These are phyloP conservation scores for Stephania yunnanensis DNA, from an alignment of 164 flowering plant genomes.

Conservation along the genomic window DNA sequence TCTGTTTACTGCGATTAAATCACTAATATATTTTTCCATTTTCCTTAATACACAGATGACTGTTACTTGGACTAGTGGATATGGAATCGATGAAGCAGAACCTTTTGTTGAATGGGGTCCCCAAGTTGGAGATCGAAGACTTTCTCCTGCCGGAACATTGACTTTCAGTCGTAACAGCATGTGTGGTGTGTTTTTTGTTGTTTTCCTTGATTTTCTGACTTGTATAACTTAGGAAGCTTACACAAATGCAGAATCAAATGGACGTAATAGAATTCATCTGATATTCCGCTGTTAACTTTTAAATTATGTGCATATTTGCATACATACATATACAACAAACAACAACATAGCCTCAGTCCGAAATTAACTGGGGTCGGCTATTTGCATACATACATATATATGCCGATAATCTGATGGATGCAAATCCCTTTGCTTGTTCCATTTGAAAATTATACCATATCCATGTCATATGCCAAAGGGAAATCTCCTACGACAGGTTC, in stretches of 20 bases:
- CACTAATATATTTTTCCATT: not conserved
- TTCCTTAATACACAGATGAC: slow-evolving; percentile 35
- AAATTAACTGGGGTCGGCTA: no score
- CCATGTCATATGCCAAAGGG: not conserved
- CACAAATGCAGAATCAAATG: not conserved
- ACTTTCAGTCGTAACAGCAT: slow-evolving; percentile 40
- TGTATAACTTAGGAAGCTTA: not conserved
- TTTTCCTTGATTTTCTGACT: not conserved
- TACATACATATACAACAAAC: not conserved
- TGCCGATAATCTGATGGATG: not conserved
- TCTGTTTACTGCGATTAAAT: not conserved
- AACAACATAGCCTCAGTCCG: no score
- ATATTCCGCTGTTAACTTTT: not conserved
- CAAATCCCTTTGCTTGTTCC: not conserved
- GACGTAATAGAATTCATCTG: not conserved
- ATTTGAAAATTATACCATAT: not conserved
- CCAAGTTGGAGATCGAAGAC: slow-evolving; percentile 21
- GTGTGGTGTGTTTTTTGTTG: slow-evolving; percentile 34
- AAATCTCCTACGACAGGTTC: not conserved
- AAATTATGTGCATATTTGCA: not conserved
- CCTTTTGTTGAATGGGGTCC: slow-evolving; percentile 53
- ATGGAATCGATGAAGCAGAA: slow-evolving; percentile 35
- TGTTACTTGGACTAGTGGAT: slow-evolving; percentile 62
- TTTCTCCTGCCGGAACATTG: slow-evolving; percentile 48
- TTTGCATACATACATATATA: not conserved